These are phyloP conservation scores for Colletotrichum acutatum DNA, from an alignment of 2,329 filamentous ascomycete species.

Conservation along the genomic window DNA sequence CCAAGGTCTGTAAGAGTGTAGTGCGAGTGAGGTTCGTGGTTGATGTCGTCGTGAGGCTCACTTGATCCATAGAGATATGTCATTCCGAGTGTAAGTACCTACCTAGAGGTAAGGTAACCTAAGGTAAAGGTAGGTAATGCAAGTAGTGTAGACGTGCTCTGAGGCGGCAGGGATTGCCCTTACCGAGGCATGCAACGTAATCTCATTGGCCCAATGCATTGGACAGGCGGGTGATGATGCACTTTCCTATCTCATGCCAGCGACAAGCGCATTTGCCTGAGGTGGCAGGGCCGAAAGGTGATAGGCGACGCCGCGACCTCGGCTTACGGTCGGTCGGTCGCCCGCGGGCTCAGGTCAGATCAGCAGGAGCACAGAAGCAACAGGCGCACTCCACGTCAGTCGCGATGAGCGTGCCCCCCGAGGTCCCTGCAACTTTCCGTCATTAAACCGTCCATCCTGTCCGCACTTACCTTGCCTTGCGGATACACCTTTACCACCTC, in stretches of 20 bases:
- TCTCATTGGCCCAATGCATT: constrained; percentile 30
- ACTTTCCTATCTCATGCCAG: constrained; percentile 25
- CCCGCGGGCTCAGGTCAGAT: background rate
- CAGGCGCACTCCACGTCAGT: background rate
- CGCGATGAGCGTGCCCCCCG: constrained; percentile 22
- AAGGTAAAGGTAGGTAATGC: background rate
- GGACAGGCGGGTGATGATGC: background rate
- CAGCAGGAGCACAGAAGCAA: background rate
- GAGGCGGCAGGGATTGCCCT: constrained; percentile 10
- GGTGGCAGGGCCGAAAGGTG: background rate
- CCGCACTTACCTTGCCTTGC: background rate
- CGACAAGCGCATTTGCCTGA: constrained; percentile 7
- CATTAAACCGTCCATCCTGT: background rate
- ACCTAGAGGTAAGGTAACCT: no score
- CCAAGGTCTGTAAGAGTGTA: background rate
- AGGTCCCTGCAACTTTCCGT: background rate
- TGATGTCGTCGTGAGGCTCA: background rate
- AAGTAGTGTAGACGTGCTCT: background rate
- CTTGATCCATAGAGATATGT: background rate
- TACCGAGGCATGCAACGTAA: constrained; percentile 22
- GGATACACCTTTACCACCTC: background rate
- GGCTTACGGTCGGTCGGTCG: constrained; percentile 15
- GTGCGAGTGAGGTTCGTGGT: background rate
- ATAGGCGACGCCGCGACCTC: constrained; percentile 23
- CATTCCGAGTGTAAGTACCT: background rate